These are phyloP conservation scores for Ceratonia siliqua DNA, from an alignment of 306 rosid genomes.

Conservation along the genomic window DNA sequence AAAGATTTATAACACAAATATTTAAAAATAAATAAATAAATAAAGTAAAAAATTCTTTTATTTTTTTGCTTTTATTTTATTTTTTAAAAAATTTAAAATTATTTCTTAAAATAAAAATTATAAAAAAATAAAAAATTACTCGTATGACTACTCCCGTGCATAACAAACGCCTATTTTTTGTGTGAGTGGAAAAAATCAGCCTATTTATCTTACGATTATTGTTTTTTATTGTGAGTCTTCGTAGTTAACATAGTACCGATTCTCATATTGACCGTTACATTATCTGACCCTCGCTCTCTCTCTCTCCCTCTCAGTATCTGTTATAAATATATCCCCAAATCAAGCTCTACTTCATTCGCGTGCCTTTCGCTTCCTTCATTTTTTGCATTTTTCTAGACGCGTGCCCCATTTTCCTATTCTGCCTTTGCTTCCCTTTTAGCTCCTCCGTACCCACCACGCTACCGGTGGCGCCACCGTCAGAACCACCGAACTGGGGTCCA, in stretches of 20 bases:
- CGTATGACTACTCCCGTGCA: no score
- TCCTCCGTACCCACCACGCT: background rate
- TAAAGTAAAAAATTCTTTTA: no score
- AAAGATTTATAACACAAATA: no score
- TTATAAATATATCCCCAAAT: background rate
- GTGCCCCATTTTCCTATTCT: background rate
- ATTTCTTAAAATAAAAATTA: no score
- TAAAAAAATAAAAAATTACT: no score
- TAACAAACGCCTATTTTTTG: no score
- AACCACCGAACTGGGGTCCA: background rate
- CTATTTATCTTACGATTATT: no score
- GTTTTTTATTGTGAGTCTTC: no score
- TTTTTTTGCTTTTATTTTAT: no score
- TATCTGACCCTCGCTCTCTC: background rate
- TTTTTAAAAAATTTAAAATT: no score
- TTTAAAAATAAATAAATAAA: no score
- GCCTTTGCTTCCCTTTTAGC: background rate
- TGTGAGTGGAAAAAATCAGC: no score
- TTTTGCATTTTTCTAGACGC: background rate
- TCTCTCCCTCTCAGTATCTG: background rate
- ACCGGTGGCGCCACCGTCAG: background rate
- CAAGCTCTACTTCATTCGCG: background rate
- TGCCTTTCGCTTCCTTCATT: background rate
- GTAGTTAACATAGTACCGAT: background rate
- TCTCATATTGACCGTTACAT: constrained; percentile 35